phyloP scores from a whole-genome alignment of 495 filamentous ascomycete genomes.

The Aspergillus steynii region DNA sequence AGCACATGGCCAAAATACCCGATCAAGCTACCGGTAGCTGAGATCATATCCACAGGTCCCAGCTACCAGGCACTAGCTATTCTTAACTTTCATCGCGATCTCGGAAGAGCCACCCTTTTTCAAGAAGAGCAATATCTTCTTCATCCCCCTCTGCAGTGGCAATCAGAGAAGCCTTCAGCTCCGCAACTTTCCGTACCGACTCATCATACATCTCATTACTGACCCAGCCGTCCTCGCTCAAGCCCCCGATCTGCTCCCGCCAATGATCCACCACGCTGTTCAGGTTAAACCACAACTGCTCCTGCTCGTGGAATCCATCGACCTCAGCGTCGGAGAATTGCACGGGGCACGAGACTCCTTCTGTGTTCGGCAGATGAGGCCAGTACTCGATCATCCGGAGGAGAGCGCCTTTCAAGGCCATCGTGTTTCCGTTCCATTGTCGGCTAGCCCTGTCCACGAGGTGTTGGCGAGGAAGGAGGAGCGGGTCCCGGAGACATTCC shows the following conservation, averaged over 20 bases:
- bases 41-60: no score
- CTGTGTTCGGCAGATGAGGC: slow-evolving; percentile 9
- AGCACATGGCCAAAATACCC: no score
- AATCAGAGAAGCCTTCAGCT: slow-evolving; percentile 15
- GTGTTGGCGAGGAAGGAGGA: slow-evolving; percentile 11
- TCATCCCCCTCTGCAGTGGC: slow-evolving; percentile 16
- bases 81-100: slow-evolving; percentile 13
- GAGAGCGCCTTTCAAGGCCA: slow-evolving; percentile 14
- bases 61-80: no score
- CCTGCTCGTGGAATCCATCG: slow-evolving; percentile 13
- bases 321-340: slow-evolving; percentile 11
- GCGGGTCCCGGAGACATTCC: slow-evolving; percentile 12
- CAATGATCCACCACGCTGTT: slow-evolving; percentile 17
- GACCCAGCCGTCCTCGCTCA: slow-evolving; percentile 21
- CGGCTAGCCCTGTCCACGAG: slow-evolving; percentile 14
- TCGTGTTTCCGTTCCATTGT: slow-evolving; percentile 16
- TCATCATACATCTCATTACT: slow-evolving; percentile 20
- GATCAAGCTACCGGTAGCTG: no score
- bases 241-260: slow-evolving; percentile 15
- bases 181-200: slow-evolving; percentile 10
- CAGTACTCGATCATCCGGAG: slow-evolving; percentile 16
- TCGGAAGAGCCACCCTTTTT: slow-evolving; percentile 20
- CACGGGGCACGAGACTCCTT: slow-evolving; percentile 13
- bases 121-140: slow-evolving; percentile 18
- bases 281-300: slow-evolving; percentile 14